Evolutionary conservation across 176 grass and related monocot genomes (phyloP), one percentile per base, ranked within the genome.

Genomic region (Raddia distichophylla): DNA sequence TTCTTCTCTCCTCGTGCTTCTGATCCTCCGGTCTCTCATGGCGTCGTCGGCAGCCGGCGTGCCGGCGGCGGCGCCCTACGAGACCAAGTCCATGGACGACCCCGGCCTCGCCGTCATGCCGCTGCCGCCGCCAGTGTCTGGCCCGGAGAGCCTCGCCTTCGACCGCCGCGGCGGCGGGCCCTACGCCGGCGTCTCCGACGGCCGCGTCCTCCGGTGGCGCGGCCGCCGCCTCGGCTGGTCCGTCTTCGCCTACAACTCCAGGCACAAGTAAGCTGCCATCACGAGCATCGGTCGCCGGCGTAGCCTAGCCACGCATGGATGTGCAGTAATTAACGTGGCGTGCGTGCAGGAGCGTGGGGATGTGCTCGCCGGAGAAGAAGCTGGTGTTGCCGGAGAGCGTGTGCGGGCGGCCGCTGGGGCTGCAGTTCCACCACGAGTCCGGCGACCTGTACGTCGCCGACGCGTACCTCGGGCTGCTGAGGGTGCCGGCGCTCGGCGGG

Each of bases 71-170:
- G 27, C 27, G 27, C 27, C 34, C 27, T 81, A 81, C 82, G 56
- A 69, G 82, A 89, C 71, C 64, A 81, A 71, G 82, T 63, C 76
- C 69, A 75, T 89, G 4, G 82, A 83, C 45, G 42, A 79, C 58
- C 64, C 46, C n/a, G 77, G 77, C 48, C 87, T 89, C 56, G 37
- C 34, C 71, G 48, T 85, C 43, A 69, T 98, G 61, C 8, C 64
- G 16, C 84, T 98, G 17, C 80, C 72, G 48, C n/a, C 12, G 65
- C 78, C 87, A 16, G 79, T 69, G 61, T 81, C 82, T 16, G 95
- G 92, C 5, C 90, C 95, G 19, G 95, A 98, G 79, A 98, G 95
- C 82, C 84, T 98, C 13, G 88, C 88, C 60, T 98, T 95, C 84
- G 95, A 98, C 73, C 56, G 60, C 17, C 64, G 16, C 10, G 95